These are phyloP conservation scores for Diplosphaera chodatii DNA, from an alignment of 139 green algal genomes.

Conservation along the genomic window DNA sequence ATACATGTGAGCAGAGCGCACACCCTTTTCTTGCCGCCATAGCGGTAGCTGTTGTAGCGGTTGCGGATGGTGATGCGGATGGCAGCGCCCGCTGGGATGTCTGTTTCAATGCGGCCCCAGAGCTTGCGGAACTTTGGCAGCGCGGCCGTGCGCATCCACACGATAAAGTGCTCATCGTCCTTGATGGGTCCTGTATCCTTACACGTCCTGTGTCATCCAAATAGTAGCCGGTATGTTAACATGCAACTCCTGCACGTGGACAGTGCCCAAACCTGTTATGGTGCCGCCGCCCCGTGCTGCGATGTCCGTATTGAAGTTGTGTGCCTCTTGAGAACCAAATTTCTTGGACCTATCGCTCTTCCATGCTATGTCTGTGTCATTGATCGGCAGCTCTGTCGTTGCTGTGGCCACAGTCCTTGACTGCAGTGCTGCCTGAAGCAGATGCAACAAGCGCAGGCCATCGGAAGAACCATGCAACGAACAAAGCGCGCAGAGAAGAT, in stretches of 20 bases:
- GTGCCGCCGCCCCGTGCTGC: conserved; percentile 49
- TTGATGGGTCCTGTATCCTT: conserved; percentile 23
- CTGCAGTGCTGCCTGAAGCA: neutral
- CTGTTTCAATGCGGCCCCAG: conserved; percentile 52
- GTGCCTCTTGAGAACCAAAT: conserved; percentile 47
- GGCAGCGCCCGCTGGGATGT: conserved; percentile 32
- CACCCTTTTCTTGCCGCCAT: conserved; percentile 41
- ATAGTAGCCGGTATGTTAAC: too few species aligned
- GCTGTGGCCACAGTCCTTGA: neutral
- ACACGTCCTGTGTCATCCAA: neutral
- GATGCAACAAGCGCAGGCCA: too few species aligned
- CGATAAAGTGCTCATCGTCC: conserved; percentile 87
- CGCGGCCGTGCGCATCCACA: conserved; percentile 89
- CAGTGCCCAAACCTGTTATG: conserved; percentile 22
- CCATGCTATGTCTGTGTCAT: conserved; percentile 69
- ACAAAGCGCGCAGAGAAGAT: too few species aligned
- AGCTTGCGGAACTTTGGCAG: conserved; percentile 60
- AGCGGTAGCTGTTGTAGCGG: conserved; percentile 75
- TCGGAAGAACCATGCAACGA: too few species aligned
- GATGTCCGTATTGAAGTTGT: conserved; percentile 65
- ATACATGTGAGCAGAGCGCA: too few species aligned
- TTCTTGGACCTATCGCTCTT: conserved; percentile 51
- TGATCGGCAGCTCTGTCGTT: neutral
- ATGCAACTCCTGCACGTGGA: too few species aligned
- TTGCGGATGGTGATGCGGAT: conserved; percentile 54